Conservation (phyloP, 345 rosid genomes). For the Psidium friedrichsthalianum region DNA sequence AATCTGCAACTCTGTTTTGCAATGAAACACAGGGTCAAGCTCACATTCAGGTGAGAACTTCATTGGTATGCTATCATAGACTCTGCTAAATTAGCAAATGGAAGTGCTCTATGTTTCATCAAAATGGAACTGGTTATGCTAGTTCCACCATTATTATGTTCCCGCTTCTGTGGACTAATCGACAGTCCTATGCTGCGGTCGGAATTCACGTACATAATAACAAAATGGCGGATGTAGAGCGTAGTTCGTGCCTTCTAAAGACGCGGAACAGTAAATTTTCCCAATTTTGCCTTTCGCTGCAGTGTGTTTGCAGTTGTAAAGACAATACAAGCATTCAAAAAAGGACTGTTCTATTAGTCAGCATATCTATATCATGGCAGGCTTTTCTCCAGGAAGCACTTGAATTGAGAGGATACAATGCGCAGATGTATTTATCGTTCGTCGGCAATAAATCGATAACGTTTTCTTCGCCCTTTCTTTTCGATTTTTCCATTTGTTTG, state of each 20-base stretch:
- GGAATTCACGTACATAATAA: neutral
- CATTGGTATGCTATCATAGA: neutral
- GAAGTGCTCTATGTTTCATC: neutral
- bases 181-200: neutral
- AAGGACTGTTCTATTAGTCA: neutral
- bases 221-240: neutral
- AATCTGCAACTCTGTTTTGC: constrained; percentile 21
- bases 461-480: neutral
- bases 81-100: neutral
- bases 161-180: neutral
- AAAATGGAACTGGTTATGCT: neutral
- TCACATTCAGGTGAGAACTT: neutral
- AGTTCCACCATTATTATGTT: neutral
- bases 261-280: neutral
- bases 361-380: neutral
- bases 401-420: neutral
- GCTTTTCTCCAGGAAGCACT: neutral
- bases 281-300: neutral
- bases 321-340: neutral
- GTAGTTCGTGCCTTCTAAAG: neutral
- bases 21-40: neutral
- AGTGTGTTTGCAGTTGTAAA: neutral
- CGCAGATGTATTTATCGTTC: neutral
- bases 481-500: neutral
- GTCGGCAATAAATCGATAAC: neutral